phyloP scores from a whole-genome alignment of 208 protist species.

The Sergeia podlipaevii region DNA sequence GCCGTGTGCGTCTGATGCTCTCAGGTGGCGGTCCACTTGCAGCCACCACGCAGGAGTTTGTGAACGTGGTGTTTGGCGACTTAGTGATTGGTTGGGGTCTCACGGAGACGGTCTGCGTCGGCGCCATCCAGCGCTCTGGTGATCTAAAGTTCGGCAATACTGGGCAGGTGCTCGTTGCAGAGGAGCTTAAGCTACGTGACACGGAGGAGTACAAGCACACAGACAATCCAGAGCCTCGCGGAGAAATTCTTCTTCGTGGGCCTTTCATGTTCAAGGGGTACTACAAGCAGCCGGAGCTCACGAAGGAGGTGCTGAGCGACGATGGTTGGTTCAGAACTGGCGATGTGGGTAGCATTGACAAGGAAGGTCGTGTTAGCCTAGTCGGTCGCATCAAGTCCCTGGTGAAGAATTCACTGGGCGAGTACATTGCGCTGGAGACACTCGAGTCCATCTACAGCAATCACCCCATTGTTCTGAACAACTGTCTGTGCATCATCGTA shows the following conservation, averaged over 20 bases:
- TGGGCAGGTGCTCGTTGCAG: slow-evolving; percentile 27
- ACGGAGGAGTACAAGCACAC: slow-evolving; percentile 56
- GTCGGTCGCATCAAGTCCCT: slow-evolving; percentile 91
- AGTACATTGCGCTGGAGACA: slow-evolving; percentile 90
- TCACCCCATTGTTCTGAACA: slow-evolving; percentile 58
- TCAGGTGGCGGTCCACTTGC: slow-evolving; percentile 57
- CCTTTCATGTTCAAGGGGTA: slow-evolving; percentile 88
- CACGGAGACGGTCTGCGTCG: slow-evolving; percentile 60
- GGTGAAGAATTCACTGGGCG: slow-evolving; percentile 88
- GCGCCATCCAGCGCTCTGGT: slow-evolving; percentile 24
- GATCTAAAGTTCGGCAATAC: slow-evolving; percentile 31
- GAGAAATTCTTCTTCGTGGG: slow-evolving; percentile 82
- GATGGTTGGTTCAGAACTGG: slow-evolving; percentile 91
- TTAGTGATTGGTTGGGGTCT: slow-evolving; percentile 70
- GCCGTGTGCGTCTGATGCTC: slow-evolving; percentile 36
- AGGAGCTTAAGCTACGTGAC: slow-evolving; percentile 83
- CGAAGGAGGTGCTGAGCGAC: slow-evolving; percentile 66
- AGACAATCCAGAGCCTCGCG: slow-evolving; percentile 42
- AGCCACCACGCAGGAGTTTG: slow-evolving; percentile 47
- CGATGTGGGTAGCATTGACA: slow-evolving; percentile 64
- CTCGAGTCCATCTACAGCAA: slow-evolving; percentile 72
- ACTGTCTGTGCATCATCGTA: slow-evolving; percentile 73
- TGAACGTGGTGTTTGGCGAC: slow-evolving; percentile 47
- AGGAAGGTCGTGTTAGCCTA: slow-evolving; percentile 54
- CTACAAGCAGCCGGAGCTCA: slow-evolving; percentile 86